Base-by-base conservation (phyloP, 371 early-diverging fungal genomes). In the Batkoa obscura region DNA sequence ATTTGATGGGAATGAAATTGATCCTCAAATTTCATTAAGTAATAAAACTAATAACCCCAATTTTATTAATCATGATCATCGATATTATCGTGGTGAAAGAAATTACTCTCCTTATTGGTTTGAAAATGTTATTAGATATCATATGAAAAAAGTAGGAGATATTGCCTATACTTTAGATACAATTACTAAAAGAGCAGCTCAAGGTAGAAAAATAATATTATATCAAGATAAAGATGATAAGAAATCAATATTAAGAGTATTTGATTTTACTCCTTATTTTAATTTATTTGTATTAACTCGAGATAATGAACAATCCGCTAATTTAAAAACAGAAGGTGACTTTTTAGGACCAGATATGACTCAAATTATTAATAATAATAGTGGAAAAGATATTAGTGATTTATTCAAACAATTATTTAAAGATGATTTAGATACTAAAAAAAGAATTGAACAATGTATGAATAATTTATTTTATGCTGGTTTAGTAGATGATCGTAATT, bases 381-480 rank as follows among this genome's bases (percentile, higher is more conserved):
- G 79, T 4, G 86, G 86, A 12, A 68, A 73, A 62, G 72, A 43
- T 58, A 48, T 58, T 43, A 57, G 57, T 0, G 45, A 56, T 1
- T 9, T 46, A 9, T 56, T 51, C 9, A 17, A 55, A 41, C 68
- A 78, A 36, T 65, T 75, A 3, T 83, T 83, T 12, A 62, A 66
- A n/a, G 84, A 85, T 61, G 73, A 84, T 51, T 73, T 81, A 12
- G 67, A 76, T 30, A 64, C 63, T 31, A 81, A 76, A 61, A 65
- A 77, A 46, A 57, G 61, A 12, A 49, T 48, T 2, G 51, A 55
- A 66, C 62, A 74, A 42, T 95, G 96, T 70, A 71, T 95, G 59
- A 76, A 88, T 56, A 78, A 81, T 56, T 69, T 82, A 56, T 91
- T 91, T 64, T 89, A 86, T 62, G 84, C 83, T 56, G 97, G 95